Evolutionary conservation across 768 basidiomycete genomes (phyloP), one percentile per base, ranked within the genome.

Genomic region (Pulveroboletus sp.): DNA sequence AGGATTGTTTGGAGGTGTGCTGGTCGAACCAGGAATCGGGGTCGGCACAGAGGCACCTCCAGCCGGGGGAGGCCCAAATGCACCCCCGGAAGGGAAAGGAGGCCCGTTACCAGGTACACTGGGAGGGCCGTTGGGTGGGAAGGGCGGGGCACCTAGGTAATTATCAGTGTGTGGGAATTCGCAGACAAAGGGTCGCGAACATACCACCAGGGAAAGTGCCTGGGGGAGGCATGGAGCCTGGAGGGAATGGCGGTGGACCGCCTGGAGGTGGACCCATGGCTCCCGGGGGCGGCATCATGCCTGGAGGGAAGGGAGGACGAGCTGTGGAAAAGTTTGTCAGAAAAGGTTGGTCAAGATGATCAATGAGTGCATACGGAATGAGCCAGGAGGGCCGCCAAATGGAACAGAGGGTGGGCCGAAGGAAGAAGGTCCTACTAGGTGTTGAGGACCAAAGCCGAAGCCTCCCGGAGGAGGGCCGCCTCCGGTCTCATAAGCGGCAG

Each of bases 381-480:
- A 2, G 7, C 45, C 59, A 39, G 64, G 71, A 71, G 80, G 76
- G 50, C 75, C 79, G 50, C 76, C 77, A 55, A 81, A 85, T 31
- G 76, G 78, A 50, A 73, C 72, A 5, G 78, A 76, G 19, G 77
- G 82, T 62, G 73, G 77, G 14, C 73, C 76, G 44, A 77, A 80
- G 9, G 82, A 69, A 16, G 72, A 61, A 3, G 81, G 80, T 1
- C 71, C 77, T 44, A 77, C 79, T 43, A 90, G 74, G 68, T 89
- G 87, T 52, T 88, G 88, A 34, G 89, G 87, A 20, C 87, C 87
- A 58, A 90, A 90, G 8, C 87, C 87, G 55, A 91, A 92, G 4
- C 90, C 89, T 44, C 89, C 89, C 11, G 88, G 88, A 56, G 90
- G 90, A 34, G 89, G 90, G 2, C 88, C 88, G 44, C 85, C 84